phyloP scores from a whole-genome alignment of 1,284 basidiomycete species.

The Rhodotorula mucilaginosa region DNA sequence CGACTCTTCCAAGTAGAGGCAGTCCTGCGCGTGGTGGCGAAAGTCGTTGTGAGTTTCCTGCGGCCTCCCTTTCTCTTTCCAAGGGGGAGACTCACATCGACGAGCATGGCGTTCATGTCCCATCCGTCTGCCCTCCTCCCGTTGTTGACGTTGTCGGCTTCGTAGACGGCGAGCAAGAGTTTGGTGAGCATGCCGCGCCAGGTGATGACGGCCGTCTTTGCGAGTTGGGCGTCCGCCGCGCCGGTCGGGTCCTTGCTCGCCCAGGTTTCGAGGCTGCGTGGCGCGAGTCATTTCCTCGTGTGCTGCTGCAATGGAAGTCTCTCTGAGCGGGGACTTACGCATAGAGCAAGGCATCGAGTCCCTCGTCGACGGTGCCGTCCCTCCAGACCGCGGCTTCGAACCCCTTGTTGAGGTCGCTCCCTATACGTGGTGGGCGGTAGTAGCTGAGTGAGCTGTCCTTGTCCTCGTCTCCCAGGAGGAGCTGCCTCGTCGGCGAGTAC shows the following conservation, averaged over 20 bases:
- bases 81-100: conserved; percentile 53
- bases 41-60: background rate
- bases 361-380: conserved; percentile 57
- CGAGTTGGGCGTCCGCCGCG: conserved; percentile 46
- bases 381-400: conserved; percentile 63
- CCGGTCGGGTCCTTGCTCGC: conserved; percentile 53
- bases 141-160: conserved; percentile 51
- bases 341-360: conserved; percentile 42
- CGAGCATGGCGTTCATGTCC: conserved; percentile 80
- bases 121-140: conserved; percentile 73
- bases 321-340: conserved; percentile 15
- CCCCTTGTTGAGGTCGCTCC: conserved; percentile 49
- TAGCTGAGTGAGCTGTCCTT: conserved; percentile 64
- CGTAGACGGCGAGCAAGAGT: conserved; percentile 47
- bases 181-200: conserved; percentile 93
- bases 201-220: conserved; percentile 59
- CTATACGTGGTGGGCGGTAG: conserved; percentile 62
- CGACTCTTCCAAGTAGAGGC: conserved; percentile 28
- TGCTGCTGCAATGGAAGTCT: background rate
- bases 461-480: conserved; percentile 41
- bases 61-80: too few relatives aligned
- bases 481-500: conserved; percentile 52
- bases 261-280: conserved; percentile 60
- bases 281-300: too few relatives aligned
- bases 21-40: conserved; percentile 43